Conservation (phyloP, 2,329 filamentous ascomycete species). For the Xylariaceae sp. region DNA sequence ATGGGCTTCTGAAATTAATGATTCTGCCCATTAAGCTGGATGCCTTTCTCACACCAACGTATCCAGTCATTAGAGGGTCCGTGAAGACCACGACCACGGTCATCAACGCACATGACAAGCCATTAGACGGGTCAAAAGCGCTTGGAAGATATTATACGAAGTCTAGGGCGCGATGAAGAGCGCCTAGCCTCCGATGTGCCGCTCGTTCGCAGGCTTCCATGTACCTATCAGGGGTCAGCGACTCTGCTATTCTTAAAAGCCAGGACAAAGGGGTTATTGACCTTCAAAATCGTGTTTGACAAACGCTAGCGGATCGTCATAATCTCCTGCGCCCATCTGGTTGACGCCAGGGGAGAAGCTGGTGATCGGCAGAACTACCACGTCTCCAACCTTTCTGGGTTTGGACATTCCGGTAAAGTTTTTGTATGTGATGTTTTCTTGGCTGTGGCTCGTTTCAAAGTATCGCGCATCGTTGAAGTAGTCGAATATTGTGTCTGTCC, state of each 20-base stretch:
- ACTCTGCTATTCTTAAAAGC: too few species aligned
- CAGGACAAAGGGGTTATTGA: too few species aligned
- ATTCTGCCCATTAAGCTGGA: too few species aligned
- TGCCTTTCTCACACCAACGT: too few species aligned
- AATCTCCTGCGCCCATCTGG: conserved; percentile 85
- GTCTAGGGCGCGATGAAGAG: too few species aligned
- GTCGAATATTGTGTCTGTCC: conserved; percentile 86
- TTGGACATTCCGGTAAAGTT: conserved; percentile 84
- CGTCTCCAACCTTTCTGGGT: conserved; percentile 84
- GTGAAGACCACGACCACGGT: too few species aligned
- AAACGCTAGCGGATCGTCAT: conserved; percentile 92
- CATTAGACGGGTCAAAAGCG: too few species aligned
- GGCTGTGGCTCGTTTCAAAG: conserved; percentile 69
- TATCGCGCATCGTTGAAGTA: conserved; percentile 90
- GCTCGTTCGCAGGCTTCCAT: conserved; percentile 67
- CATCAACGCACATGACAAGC: too few species aligned
- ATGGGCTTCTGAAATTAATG: too few species aligned
- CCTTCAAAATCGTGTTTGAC: conserved; percentile 96
- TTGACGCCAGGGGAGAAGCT: conserved; percentile 92
- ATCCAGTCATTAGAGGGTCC: too few species aligned
- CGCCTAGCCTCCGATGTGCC: conserved; percentile 52
- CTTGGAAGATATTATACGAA: conserved; percentile 7
- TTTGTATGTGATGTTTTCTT: conserved; percentile 69
- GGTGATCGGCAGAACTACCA: conserved; percentile 89
- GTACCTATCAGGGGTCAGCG: too few species aligned